Base-by-base conservation (phyloP, 1,139 yeast species). In the Pichia sp. region DNA sequence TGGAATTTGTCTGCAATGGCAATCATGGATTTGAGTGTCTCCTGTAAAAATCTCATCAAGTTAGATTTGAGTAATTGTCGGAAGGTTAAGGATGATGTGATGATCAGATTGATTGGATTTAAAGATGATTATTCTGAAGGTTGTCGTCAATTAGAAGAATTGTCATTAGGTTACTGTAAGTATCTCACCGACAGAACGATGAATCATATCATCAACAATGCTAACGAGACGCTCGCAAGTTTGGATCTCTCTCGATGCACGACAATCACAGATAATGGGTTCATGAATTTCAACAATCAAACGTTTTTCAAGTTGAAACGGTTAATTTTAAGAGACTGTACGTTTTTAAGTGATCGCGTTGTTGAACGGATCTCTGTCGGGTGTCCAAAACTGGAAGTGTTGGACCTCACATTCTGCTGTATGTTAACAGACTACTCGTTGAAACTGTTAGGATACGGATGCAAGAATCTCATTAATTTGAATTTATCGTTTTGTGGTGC, bases 1-100 rank as follows among this genome's bases (percentile, higher is more conserved):
- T 85, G 93, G 93, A 88, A 83, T 55, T 79, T 85, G 9, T 78
- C 85, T 53, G 87, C 89, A 3, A 80, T 83, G 87, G 86, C 91
- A 4, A 81, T 85, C 21, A 82, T 85, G 87, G 93, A 85, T 61
- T 65, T 85, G 42, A 76, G 88, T 1, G 82, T 77, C 2, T 80
- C 83, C 34, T 90, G 90, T 2, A 70, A 73, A 41, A 67, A 73
- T 53, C 65, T 85, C 38, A 77, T 75, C 50, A 82, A 77, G 50
- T 69, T 85, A 24, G 89, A 85, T 60, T 67, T 85, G 40, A 76
- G 87, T 5, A 85, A 85, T 62, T 85, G 93, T 59, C 70, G 90
- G 32, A 83, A 82, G 57, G 89, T 85, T 3, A 71, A 83, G 44
- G 93, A 85, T 61, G 81, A 77, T 54, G 89, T 85, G 2, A 66